These are phyloP conservation scores for Tetradesmus obliquus DNA, from an alignment of 139 green algal genomes.

Conservation along the genomic window DNA sequence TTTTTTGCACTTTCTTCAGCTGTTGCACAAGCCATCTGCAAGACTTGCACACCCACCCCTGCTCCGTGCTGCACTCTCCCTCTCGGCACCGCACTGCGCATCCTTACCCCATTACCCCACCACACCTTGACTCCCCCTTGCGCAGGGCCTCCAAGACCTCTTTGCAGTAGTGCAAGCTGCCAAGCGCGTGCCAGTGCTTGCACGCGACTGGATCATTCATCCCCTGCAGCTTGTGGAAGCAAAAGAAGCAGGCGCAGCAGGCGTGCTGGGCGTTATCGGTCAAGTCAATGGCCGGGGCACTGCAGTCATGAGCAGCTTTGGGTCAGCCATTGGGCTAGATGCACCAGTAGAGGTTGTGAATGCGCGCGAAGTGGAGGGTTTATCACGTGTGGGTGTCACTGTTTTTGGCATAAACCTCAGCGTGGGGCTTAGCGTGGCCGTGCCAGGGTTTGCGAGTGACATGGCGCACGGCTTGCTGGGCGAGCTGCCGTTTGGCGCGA, in stretches of 20 bases:
- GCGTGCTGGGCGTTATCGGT: slow-evolving; percentile 76
- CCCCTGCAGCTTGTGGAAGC: slow-evolving; percentile 80
- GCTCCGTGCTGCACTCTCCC: no score
- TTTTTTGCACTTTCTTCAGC: no score
- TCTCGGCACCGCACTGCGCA: not conserved
- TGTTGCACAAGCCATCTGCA: no score
- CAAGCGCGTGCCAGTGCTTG: slow-evolving; percentile 70
- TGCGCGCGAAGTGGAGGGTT: slow-evolving; percentile 58
- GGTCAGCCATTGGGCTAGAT: slow-evolving; percentile 76
- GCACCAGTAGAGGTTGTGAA: slow-evolving; percentile 81
- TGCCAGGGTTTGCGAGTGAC: slow-evolving; percentile 71
- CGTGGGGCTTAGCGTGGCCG: slow-evolving; percentile 69
- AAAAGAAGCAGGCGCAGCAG: slow-evolving; percentile 84
- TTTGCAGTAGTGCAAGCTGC: slow-evolving; percentile 68
- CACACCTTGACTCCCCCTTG: not conserved
- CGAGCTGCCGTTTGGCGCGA: slow-evolving; percentile 66
- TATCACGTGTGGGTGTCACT: slow-evolving; percentile 60
- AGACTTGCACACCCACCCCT: no score
- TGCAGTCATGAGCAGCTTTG: slow-evolving; percentile 76
- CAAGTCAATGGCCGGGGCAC: slow-evolving; percentile 76
- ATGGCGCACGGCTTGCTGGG: slow-evolving; percentile 80
- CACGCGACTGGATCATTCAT: slow-evolving; percentile 83
- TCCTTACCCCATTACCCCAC: not conserved
- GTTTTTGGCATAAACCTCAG: slow-evolving; percentile 70
- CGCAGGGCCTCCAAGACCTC: slow-evolving; percentile 67